Conservation (phyloP, 2,329 filamentous ascomycete species). For the Fusarium marasasianum region DNA sequence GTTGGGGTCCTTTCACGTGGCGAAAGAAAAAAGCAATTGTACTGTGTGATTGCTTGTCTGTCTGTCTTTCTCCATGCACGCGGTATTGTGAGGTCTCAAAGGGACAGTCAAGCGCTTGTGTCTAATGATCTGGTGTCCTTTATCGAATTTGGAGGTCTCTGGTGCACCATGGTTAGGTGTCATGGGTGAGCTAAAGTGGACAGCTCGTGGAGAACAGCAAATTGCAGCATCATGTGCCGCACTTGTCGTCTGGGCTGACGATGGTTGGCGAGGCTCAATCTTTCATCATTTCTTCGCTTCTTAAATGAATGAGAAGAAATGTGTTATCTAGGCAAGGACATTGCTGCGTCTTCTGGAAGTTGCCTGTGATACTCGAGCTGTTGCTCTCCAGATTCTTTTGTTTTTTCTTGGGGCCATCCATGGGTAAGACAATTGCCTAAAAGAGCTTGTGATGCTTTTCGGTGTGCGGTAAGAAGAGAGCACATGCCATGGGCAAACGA, state of each 20-base stretch:
- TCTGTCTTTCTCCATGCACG: not conserved
- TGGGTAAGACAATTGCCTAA: not conserved
- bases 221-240: slow-evolving; percentile 30
- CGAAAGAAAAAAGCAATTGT: not conserved
- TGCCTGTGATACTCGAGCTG: not conserved
- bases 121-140: slow-evolving; percentile 18
- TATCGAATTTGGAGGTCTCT: slow-evolving; percentile 15
- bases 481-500: slow-evolving; percentile 16
- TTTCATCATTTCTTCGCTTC: slow-evolving; percentile 1
- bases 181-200: slow-evolving; percentile 10
- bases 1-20: slow-evolving; percentile 20
- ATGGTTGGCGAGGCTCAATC: not conserved
- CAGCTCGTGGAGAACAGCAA: slow-evolving; percentile 1
- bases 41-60: slow-evolving; percentile 8
- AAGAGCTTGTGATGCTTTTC: not conserved
- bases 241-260: slow-evolving; percentile 16
- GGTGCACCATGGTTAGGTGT: not conserved
- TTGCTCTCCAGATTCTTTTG: not conserved
- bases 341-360: not conserved
- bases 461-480: slow-evolving; percentile 2
- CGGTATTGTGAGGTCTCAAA: not conserved
- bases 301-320: not conserved
- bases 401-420: not conserved
- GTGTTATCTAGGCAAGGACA: not conserved
- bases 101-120: slow-evolving; percentile 17